Base-by-base conservation (phyloP, 108 stramenopile species). In the Aurantiochytrium sp. region DNA sequence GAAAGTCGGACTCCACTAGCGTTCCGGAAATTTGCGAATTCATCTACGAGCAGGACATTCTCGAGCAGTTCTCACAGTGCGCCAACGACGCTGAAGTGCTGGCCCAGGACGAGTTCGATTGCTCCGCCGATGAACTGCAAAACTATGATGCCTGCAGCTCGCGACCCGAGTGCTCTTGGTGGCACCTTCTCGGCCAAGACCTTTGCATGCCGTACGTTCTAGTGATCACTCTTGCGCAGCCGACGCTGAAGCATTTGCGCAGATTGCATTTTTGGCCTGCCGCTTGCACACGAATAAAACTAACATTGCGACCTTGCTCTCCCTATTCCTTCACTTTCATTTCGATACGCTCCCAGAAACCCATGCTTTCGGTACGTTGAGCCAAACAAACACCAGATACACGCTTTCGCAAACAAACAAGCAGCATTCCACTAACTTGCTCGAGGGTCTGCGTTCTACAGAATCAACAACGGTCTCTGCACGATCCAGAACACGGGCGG, bases 401-500 rank as follows among this genome's bases (percentile, higher is more conserved):
- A 23, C 64, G 42, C 3, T 14, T n/a, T n/a, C 19, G 21, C 59
- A n/a, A 23, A 3, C 59, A 59, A 23, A 3, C 59, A 35, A 35
- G 35, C 35, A 35, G 59, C 59, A 59, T 69, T 69, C 4, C 21
- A 6, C 14, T 57, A 8, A 16, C 55, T 57, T 14, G 16, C 4
- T 8, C 55, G 55, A 8, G 55, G 55, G 14, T 57, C 16, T 8
- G 14, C 55, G 8, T 57, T 18, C 18, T 0, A 18, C 64, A 69
- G 76, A 83, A 83, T 83, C 76, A 83, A 83, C 76, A 69, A 69
- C 64, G 42, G 42, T n/a, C 64, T 28, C 64, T 69, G 64, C 64
- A 69, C 64, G 42, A 83, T 83, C 23, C 76, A 83, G 51, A 53
- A 83, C 76, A 83, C 76, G 45, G 76, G 76, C 51, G 76, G 76